phyloP scores from a whole-genome alignment of 345 rosid genomes.

The Salix dunnii region DNA sequence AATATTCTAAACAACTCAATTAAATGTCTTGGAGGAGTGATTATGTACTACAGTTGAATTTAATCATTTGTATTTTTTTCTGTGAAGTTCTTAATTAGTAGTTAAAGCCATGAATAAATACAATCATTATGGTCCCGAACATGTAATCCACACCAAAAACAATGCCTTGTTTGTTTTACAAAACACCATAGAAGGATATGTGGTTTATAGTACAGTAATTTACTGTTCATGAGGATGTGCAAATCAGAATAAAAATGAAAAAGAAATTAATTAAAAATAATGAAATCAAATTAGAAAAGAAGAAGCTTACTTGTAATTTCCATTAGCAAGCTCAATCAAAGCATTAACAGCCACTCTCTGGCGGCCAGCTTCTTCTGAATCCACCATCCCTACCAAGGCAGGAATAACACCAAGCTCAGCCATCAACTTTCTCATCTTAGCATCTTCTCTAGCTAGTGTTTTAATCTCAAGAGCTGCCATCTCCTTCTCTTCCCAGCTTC shows the following conservation, averaged over 20 bases:
- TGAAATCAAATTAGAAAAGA: neutral
- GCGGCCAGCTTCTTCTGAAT: conserved; percentile 36
- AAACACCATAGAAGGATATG: neutral
- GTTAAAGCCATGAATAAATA: neutral
- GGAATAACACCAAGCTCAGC: conserved; percentile 85
- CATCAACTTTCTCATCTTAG: conserved; percentile 54
- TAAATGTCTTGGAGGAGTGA: neutral
- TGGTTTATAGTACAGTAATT: neutral
- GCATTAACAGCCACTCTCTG: conserved; percentile 59
- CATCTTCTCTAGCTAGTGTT: conserved; percentile 58
- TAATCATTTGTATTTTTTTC: neutral
- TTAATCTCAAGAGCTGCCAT: conserved; percentile 62
- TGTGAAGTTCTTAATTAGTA: neutral
- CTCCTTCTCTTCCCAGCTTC: conserved; percentile 69
- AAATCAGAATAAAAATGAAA: neutral
- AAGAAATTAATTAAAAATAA: neutral
- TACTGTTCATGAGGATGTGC: neutral
- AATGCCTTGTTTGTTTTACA: neutral
- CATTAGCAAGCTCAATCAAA: conserved; percentile 77
- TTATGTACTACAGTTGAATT: neutral
- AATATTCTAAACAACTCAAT: neutral
- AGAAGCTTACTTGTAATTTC: conserved; percentile 65
- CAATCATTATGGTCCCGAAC: neutral
- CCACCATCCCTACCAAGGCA: conserved; percentile 68
- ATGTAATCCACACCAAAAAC: neutral